phyloP scores from a whole-genome alignment of 2,329 filamentous ascomycete species.

The Tolypocladium sp. region DNA sequence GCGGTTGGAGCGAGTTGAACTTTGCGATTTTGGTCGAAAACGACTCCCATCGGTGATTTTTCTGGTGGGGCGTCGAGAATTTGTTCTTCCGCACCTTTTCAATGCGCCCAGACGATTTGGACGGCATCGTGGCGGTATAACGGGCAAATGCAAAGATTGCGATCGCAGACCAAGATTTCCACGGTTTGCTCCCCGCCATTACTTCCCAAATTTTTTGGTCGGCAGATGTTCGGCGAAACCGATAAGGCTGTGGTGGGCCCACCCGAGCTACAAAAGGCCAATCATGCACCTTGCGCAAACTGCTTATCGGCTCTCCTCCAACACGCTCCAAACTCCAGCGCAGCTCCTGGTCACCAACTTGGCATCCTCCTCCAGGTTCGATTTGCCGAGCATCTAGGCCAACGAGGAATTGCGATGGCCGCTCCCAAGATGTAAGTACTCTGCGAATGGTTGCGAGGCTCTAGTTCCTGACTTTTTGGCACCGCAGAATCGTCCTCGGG shows the following conservation, averaged over 20 bases:
- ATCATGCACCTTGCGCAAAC: conserved; percentile 22
- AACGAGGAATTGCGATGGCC: conserved; percentile 26
- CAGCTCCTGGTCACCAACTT: neutral
- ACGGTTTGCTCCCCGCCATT: conserved; percentile 15
- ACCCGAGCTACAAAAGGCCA: conserved; percentile 14
- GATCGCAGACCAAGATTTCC: conserved; percentile 5
- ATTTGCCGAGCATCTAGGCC: neutral
- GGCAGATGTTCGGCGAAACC: conserved; percentile 22
- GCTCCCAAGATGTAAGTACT: conserved; percentile 38
- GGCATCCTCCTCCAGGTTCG: conserved; percentile 1
- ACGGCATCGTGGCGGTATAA: conserved; percentile 43
- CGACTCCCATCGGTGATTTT: conserved; percentile 82
- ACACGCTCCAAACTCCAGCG: conserved; percentile 1
- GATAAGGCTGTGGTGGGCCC: conserved; percentile 20
- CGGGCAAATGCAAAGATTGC: conserved; percentile 12
- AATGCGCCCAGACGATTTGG: conserved; percentile 56
- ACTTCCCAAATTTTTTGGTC: conserved; percentile 22
- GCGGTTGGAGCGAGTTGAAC: conserved; percentile 80
- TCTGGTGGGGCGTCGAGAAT: conserved; percentile 62
- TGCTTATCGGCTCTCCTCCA: conserved; percentile 16
- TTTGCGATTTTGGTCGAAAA: conserved; percentile 87
- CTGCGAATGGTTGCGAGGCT: neutral
- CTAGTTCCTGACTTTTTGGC: neutral
- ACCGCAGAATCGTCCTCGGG: conserved; percentile 66
- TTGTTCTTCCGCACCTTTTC: conserved; percentile 62